Conservation (phyloP, 2,329 filamentous ascomycete genomes). For the Exophiala sp. region DNA sequence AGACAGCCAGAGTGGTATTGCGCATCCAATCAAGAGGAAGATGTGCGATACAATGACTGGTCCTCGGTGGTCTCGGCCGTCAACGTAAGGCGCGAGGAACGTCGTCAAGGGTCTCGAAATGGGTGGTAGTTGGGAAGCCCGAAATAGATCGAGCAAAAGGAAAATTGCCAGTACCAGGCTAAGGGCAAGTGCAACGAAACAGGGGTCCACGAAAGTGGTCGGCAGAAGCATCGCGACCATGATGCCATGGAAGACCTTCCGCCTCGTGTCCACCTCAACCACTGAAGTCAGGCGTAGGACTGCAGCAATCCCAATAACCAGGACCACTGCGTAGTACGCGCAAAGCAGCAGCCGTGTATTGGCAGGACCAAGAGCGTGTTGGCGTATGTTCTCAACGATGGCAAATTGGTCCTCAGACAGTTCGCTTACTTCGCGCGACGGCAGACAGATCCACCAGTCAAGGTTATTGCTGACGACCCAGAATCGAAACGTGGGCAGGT, state of each 20-base stretch:
- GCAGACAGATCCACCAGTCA: slow-evolving; percentile 50
- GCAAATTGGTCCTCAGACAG: neutral
- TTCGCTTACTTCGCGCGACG: slow-evolving; percentile 1
- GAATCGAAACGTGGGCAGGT: slow-evolving; percentile 65
- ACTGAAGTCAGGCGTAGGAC: slow-evolving; percentile 69
- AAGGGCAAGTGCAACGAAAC: slow-evolving; percentile 75
- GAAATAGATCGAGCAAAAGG: slow-evolving; percentile 77
- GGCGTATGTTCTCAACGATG: slow-evolving; percentile 56
- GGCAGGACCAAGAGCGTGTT: slow-evolving; percentile 61
- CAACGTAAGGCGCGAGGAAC: slow-evolving; percentile 89
- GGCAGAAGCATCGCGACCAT: slow-evolving; percentile 96
- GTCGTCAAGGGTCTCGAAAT: slow-evolving; percentile 76
- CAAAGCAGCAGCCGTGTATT: slow-evolving; percentile 74
- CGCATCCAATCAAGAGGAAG: slow-evolving; percentile 89
- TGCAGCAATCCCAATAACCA: slow-evolving; percentile 64
- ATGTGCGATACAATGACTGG: slow-evolving; percentile 95
- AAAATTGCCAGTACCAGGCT: slow-evolving; percentile 75
- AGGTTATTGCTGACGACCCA: slow-evolving; percentile 63
- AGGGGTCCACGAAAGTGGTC: slow-evolving; percentile 76
- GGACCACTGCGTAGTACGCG: slow-evolving; percentile 65
- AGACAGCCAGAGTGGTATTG: slow-evolving; percentile 86
- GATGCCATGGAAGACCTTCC: slow-evolving; percentile 97
- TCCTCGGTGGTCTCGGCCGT: slow-evolving; percentile 84
- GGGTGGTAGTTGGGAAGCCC: slow-evolving; percentile 85
- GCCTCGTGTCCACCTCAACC: slow-evolving; percentile 88